Base-by-base conservation (phyloP, 2,329 filamentous ascomycete genomes). In the Tolypocladium amazonense region DNA sequence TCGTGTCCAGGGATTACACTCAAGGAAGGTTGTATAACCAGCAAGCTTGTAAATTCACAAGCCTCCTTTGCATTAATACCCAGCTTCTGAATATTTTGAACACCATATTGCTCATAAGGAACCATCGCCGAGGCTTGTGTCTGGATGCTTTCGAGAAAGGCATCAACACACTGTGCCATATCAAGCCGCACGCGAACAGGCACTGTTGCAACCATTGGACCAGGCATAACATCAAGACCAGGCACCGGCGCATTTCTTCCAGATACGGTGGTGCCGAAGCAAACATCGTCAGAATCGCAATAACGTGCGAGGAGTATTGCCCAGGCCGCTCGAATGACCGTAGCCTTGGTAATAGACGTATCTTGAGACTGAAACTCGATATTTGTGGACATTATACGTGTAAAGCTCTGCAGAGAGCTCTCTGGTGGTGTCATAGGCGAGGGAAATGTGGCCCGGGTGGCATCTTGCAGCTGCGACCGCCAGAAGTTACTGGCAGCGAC, bases 191-290 rank as follows among this genome's bases (percentile, higher is more conserved):
- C 56, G 4, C 69, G 63, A 1, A 70, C 54, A 11, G 71, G 71
- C 0, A 73, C 63, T 2, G 69, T 71, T 9, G 67, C 66, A 27
- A 74, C 68, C 0, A 67, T 67, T 5, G 71, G 69, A 1, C 69
- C 72, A 2, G 65, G 57, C 8, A 73, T 67, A 1, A 62, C 58
- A 4, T 67, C 65, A 0, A 74, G 63, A 3, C 66, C 68, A 1
- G 56, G 39, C 1, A 74, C 57, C 1, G 65, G 61, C 1, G 68
- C 65, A 8, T 69, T 63, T 0, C 71, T 67, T 9, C 72, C 72
- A 0, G 68, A 69, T 1, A 69, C 59, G 0, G 68, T 67, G 5
- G 60, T 62, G 1, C 69, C 70, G 47, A 72, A 72, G 1, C 65
- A 41, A 0, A 72, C 60, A 55, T 68, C 67, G 4, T 61, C 52